Base-by-base conservation (phyloP, 1,284 basidiomycete genomes). In the Phellopilus nigrolimitatus region DNA sequence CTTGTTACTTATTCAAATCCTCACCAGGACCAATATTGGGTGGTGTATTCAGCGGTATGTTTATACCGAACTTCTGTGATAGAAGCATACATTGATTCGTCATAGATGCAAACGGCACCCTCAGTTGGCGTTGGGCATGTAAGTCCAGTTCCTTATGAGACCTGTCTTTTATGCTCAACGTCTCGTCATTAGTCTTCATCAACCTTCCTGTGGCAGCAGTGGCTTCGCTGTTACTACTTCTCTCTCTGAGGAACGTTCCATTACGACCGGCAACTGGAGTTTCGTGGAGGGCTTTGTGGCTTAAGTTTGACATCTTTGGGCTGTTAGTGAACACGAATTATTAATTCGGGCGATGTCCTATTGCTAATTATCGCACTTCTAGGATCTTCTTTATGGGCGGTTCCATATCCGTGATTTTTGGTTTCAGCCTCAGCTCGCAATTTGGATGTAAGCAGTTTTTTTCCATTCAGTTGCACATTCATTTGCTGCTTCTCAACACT, bases 81-180 rank as follows among this genome's bases (percentile, higher is more conserved):
- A 38, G 38, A n/a, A 37, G 37, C 47, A 39, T 41, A 66, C 59
- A 59, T 45, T 42, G 44, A 53, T 56, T 55, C 19, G 60, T 31
- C 41, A 56, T 61, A 60, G 60, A 56, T 38, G 53, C 54, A 42
- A 53, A 52, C 24, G 57, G 59, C 31, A 62, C 56, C 42, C 57
- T 82, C 43, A 79, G 70, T 60, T 90, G 87, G 87, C 74, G 88
- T 74, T 89, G 84, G 82, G 84, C 78, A 54, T 90, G 88, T 90
- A 68, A 69, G 87, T 75, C 41, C 13, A 12, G 21, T 31, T 41
- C 13, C 24, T 44, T 10, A 17, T 10, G 37, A 7, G 28, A 19
- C 30, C 24, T 2, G 12, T 13, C 27, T 44, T 33, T 10, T 56
- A 47, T 21, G 34, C 44, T 57, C 13, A 56, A 17, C 12, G 12